A percentile compares a stretch with the other conserved stretches of the same genome.
Evolutionary conservation across 305 asterid genomes (phyloP).

Genomic region (Fraxinus ornus): DNA sequence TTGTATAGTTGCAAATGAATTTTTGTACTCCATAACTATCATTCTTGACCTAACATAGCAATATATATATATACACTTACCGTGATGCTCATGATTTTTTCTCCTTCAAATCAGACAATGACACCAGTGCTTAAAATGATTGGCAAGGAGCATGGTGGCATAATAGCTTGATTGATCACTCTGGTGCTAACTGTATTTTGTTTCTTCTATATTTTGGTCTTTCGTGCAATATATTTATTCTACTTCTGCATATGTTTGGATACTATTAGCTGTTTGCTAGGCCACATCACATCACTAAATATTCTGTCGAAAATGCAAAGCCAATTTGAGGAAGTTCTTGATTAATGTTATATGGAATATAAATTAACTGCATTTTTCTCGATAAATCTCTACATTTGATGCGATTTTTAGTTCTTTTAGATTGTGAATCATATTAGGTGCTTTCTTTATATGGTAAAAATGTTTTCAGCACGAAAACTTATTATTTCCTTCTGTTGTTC

Average conservation of each 20-base stretch:
- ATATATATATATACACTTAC: background rate
- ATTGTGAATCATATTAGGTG: background rate
- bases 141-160: slow-evolving; percentile 85
- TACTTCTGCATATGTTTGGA: background rate
- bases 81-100: background rate
- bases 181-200: slow-evolving; percentile 35
- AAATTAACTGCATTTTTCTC: background rate
- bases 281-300: background rate
- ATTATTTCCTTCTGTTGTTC: background rate
- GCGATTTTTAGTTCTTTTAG: background rate
- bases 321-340: background rate
- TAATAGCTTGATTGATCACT: slow-evolving; percentile 45
- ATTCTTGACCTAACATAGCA: background rate
- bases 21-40: background rate
- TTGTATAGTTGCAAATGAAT: slow-evolving; percentile 5
- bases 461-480: background rate
- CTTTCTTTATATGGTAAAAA: background rate
- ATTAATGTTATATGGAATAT: background rate
- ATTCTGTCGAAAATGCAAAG: background rate
- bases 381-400: background rate
- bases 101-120: slow-evolving; percentile 41
- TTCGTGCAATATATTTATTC: background rate
- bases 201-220: slow-evolving; percentile 12
- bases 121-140: slow-evolving; percentile 55
- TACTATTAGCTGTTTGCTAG: background rate